A percentile compares a stretch with the other conserved stretches of the same genome.
These are phyloP conservation scores for Oryza nivara DNA, from an alignment of 176 grass and related monocot genomes.

Conservation along the genomic window DNA sequence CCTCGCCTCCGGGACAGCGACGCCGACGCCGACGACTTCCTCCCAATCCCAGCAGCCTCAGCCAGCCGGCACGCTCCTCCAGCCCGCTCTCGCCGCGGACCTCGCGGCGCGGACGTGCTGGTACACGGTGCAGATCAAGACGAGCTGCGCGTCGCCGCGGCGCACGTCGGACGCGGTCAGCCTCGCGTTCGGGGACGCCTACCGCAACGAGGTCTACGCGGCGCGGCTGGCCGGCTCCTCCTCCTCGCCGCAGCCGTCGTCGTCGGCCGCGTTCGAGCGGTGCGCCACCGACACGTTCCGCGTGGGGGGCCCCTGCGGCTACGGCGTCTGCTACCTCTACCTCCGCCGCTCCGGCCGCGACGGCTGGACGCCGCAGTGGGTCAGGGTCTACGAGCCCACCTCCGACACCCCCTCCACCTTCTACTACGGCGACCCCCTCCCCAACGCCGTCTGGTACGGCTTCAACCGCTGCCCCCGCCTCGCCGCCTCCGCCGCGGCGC, in stretches of 20 bases:
- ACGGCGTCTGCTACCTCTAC: conserved; percentile 91
- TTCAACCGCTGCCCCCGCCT: conserved; percentile 55
- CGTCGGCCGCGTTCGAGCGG: conserved; percentile 51
- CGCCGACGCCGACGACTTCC: neutral
- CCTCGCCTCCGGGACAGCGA: neutral
- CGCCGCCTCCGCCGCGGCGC: neutral
- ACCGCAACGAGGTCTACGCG: conserved; percentile 79
- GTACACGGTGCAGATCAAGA: conserved; percentile 85
- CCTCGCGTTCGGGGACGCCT: conserved; percentile 79
- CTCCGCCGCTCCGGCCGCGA: conserved; percentile 56
- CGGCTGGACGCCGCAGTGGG: conserved; percentile 75
- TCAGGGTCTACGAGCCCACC: conserved; percentile 69
- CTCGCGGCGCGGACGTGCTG: conserved; percentile 35
- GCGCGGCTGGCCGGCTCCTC: conserved; percentile 31
- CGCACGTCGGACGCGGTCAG: conserved; percentile 60
- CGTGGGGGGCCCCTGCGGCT: conserved; percentile 72
- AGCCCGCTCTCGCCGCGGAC: neutral
- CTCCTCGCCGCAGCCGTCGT: neutral
- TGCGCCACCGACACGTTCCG: conserved; percentile 85
- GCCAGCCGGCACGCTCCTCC: too few relatives aligned
- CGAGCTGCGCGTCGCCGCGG: conserved; percentile 69
- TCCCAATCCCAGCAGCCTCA: neutral
- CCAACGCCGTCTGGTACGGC: conserved; percentile 73
- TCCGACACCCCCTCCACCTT: conserved; percentile 58
- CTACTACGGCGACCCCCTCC: conserved; percentile 63